These are phyloP conservation scores for Fomitopsis serialis DNA, from an alignment of 768 basidiomycete genomes.

Conservation along the genomic window DNA sequence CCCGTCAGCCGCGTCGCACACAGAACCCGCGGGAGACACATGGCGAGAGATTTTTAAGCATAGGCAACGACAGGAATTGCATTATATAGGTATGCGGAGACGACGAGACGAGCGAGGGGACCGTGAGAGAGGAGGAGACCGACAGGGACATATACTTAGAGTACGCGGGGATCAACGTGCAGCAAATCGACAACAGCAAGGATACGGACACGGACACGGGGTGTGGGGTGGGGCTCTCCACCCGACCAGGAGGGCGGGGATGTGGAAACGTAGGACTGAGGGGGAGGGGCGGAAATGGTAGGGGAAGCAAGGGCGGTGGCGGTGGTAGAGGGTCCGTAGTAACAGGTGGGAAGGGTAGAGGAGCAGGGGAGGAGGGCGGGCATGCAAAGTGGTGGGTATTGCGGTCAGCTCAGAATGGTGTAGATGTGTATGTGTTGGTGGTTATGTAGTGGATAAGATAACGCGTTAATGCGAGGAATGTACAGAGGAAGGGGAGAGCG, in stretches of 20 bases:
- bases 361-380: neutral
- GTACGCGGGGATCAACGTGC: neutral
- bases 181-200: conserved; percentile 4
- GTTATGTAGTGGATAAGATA: conserved; percentile 1
- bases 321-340: neutral
- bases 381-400: neutral
- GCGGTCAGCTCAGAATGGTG: too few species aligned
- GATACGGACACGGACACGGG: neutral
- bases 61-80: conserved; percentile 2
- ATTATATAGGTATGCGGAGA: conserved; percentile 19
- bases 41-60: neutral
- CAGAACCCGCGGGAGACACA: too few species aligned
- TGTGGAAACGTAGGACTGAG: neutral
- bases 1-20: too few species aligned
- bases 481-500: neutral
- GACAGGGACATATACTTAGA: neutral
- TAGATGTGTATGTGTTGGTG: neutral
- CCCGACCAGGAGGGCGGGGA: neutral
- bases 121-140: conserved; percentile 4
- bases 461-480: neutral
- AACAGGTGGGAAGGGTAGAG: too few species aligned
- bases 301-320: neutral
- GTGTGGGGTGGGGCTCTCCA: neutral
- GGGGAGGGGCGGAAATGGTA: neutral
- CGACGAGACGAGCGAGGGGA: conserved; percentile 15